phyloP scores from a whole-genome alignment of 345 rosid genomes.

The Citrus unshiu region DNA sequence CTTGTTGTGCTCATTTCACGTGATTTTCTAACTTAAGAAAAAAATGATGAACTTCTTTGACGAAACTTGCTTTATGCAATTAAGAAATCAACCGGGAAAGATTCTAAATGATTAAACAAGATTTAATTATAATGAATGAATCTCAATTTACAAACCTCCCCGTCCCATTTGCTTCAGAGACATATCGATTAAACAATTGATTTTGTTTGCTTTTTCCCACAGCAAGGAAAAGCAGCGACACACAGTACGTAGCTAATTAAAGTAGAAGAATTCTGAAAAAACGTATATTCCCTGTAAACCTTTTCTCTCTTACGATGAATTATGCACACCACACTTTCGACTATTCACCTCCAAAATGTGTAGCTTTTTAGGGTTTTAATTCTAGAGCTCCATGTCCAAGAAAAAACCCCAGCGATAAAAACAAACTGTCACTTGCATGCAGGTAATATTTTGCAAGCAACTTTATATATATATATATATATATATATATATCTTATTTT shows the following conservation, averaged over 20 bases:
- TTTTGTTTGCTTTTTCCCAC: not conserved
- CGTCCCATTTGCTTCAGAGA: not conserved
- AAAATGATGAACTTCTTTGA: not conserved
- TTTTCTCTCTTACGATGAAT: conserved; percentile 62
- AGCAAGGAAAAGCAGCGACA: conserved; percentile 29
- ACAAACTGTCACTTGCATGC: conserved; percentile 13
- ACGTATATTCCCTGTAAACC: conserved; percentile 63
- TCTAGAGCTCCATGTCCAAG: not conserved
- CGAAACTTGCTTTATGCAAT: not conserved
- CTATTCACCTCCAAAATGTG: not conserved
- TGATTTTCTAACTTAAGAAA: not conserved
- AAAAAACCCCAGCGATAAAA: not conserved
- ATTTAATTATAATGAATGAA: not conserved
- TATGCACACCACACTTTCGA: not conserved
- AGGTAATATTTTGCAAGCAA: not conserved
- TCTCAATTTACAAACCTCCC: not conserved
- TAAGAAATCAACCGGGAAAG: not conserved
- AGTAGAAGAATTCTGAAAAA: conserved; percentile 38
- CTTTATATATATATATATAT: not conserved
- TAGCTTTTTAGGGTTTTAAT: not conserved
- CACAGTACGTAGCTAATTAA: not conserved
- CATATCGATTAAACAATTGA: not conserved
- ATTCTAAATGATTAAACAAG: not conserved
- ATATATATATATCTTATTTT: not conserved
- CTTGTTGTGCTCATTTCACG: not conserved